Evolutionary conservation across 495 filamentous ascomycete genomes (phyloP), one percentile per base, ranked within the genome.

Genomic region (Sordaria brevicollis): DNA sequence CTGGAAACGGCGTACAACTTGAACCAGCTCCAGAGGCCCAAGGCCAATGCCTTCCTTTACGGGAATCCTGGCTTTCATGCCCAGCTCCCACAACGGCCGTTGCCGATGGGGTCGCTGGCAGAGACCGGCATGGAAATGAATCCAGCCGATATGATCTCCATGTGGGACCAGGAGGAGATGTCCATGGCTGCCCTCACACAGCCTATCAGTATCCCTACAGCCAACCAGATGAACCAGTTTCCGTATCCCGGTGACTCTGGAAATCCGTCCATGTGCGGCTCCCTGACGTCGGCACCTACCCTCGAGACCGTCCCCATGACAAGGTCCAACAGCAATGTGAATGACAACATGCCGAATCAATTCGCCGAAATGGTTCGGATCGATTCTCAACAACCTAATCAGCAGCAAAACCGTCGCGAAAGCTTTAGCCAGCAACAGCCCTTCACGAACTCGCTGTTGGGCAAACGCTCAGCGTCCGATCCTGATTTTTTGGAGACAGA

Each of bases 281-380:
- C 83, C 5, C 76, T 84, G 77, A 81, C 80, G 17, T 82, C 82
- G 43, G 80, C 76, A 25, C 78, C 83, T 29, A 83, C 81, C 2
- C 71, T 80, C 33, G 81, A 79, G 34, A 82, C 79, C 0, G 74
- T 76, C 5, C 79, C 83, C 54, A 84, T 85, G 83, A 81, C 79
- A 2, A 76, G 83, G 49, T 77, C 78, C 43, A 82, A 81, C 69
- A 85, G 83, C 71, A 71, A 69, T 33, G 65, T 82, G 54, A 79
- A 81, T 70, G 81, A 82, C 67, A 78, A 74, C 57, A 73, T 81
- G 9, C 72, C 76, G 2, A 74, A 75, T 66, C 80, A 77, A 67
- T 79, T 83, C 38, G 73, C 67, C 54, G 74, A 79, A 33, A 84
- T 85, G 81, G 76, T 82, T 67, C 74, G 78, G 19, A 79, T 83